Base-by-base conservation (phyloP, 2,329 filamentous ascomycete species). In the Pleomassaria siparia region DNA sequence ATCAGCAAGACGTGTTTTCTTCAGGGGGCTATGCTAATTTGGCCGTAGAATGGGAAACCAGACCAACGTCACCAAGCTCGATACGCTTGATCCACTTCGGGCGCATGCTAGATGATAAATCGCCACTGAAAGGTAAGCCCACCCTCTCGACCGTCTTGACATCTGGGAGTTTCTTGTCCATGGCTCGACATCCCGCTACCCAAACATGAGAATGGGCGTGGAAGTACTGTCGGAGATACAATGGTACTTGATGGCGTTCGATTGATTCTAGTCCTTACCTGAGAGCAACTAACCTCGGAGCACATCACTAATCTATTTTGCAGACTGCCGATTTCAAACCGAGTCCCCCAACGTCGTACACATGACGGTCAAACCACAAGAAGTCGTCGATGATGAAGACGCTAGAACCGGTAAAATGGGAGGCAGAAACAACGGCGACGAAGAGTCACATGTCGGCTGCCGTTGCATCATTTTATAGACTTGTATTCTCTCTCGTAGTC, bases 1-100 rank as follows among this genome's bases (percentile, higher is more conserved):
- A 35, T 4, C 15, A 13, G 5, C 10, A 4, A 28, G 10, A 6
- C 40, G 20, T 37, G 12, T 46, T 29, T 13, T 13, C 37, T 26
- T n/a, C n/a, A n/a, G n/a, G 22, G 35, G 43, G 36, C 29, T 46
- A 54, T 40, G 54, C 63, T 67, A 54, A 67, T 46, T 50, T 37
- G 41, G 40, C 49, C 59, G 13, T n/a, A 78, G 83, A 96, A 67
- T 96, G 92, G 92, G 91, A 96, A 63, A 76, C 85, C 13, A 86
- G 88, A 64, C 92, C 92, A 1, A 84, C 87, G 21, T 94, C 89
- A 64, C 91, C 92, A 10, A 92, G 86, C 63, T 89, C 87, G 52
- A 97, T 97, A 75, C 81, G 92, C 42, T 74, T 97, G 61, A 96
- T 97, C 63, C 88, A 90, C 54, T 94, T 96, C 72, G 92, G 92